A percentile compares a stretch with the other conserved stretches of the same genome.
phyloP scores from a whole-genome alignment of 2,329 filamentous ascomycete species.

The Hymenoscyphus repandus region DNA sequence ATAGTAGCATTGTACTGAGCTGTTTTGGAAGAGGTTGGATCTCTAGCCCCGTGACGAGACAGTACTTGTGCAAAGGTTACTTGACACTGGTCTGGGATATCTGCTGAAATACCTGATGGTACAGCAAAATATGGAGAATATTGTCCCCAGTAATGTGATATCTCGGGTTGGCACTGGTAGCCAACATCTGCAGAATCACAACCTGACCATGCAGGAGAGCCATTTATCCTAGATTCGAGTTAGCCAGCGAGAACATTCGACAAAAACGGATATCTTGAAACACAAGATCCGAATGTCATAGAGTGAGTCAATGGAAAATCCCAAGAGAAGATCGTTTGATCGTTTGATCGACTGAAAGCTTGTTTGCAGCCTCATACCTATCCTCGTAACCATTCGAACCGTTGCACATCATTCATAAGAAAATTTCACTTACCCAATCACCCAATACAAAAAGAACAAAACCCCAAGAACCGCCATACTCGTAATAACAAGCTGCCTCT shows the following conservation, averaged over 20 bases:
- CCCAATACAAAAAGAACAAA: conserved; percentile 22
- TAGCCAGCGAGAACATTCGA: not conserved
- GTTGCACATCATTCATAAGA: not conserved
- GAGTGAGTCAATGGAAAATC: not conserved
- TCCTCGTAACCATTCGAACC: too few relatives aligned
- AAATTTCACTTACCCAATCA: conserved; percentile 17
- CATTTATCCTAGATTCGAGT: conserved; percentile 11
- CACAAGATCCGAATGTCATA: not conserved
- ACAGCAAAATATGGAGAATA: conserved; percentile 83
- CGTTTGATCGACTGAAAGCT: too few relatives aligned
- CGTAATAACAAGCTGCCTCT: conserved; percentile 13
- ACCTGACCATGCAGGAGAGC: conserved; percentile 11
- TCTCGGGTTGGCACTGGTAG: conserved; percentile 29
- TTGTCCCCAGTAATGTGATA: conserved; percentile 63
- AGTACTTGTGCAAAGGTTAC: conserved; percentile 77
- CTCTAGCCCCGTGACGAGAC: conserved; percentile 78
- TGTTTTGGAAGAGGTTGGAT: conserved; percentile 68
- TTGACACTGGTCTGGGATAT: conserved; percentile 60
- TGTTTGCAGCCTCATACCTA: too few relatives aligned
- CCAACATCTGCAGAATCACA: conserved; percentile 29
- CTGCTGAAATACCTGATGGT: conserved; percentile 56
- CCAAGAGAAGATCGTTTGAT: not conserved
- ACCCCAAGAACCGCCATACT: conserved; percentile 13
- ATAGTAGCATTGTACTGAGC: conserved; percentile 58
- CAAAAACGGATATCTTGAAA: not conserved